A percentile compares a stretch with the other conserved stretches of the same genome.
These are phyloP conservation scores for Aspergillus transmontanensis DNA, from an alignment of 2,329 filamentous ascomycete species.

Conservation along the genomic window DNA sequence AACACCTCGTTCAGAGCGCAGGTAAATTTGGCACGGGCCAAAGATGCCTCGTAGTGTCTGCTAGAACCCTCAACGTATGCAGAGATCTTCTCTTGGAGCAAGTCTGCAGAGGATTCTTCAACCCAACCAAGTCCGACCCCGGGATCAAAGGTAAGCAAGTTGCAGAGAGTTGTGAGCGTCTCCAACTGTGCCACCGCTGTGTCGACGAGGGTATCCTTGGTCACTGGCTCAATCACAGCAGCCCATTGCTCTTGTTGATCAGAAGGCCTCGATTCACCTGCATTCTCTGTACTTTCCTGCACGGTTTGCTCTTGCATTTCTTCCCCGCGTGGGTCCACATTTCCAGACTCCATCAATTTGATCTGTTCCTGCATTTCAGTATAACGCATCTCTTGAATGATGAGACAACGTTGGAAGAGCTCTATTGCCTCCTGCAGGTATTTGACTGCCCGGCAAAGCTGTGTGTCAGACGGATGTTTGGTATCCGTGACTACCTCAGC, in stretches of 20 bases:
- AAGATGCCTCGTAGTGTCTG: slow-evolving; percentile 53
- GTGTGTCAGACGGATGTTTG: slow-evolving; percentile 47
- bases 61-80: slow-evolving; percentile 52
- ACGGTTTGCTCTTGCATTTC: slow-evolving; percentile 15
- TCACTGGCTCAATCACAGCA: slow-evolving; percentile 67
- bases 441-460: slow-evolving; percentile 51
- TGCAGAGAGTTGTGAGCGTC: slow-evolving; percentile 55
- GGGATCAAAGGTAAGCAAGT: slow-evolving; percentile 48
- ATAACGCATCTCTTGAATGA: slow-evolving; percentile 54
- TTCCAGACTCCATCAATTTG: slow-evolving; percentile 38
- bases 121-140: slow-evolving; percentile 56
- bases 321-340: slow-evolving; percentile 17
- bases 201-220: slow-evolving; percentile 66
- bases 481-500: slow-evolving; percentile 62
- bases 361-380: slow-evolving; percentile 49
- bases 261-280: slow-evolving; percentile 22
- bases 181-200: slow-evolving; percentile 67
- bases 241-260: slow-evolving; percentile 62
- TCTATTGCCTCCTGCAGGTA: slow-evolving; percentile 64
- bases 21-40: slow-evolving; percentile 60
- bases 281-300: slow-evolving; percentile 13
- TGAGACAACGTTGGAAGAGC: slow-evolving; percentile 60
- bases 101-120: slow-evolving; percentile 57
- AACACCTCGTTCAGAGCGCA: slow-evolving; percentile 59
- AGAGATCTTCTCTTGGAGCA: slow-evolving; percentile 57